A percentile compares a stretch with the other conserved stretches of the same genome.
phyloP scores from a whole-genome alignment of 345 rosid species.

The Streptanthus diversifolius region DNA sequence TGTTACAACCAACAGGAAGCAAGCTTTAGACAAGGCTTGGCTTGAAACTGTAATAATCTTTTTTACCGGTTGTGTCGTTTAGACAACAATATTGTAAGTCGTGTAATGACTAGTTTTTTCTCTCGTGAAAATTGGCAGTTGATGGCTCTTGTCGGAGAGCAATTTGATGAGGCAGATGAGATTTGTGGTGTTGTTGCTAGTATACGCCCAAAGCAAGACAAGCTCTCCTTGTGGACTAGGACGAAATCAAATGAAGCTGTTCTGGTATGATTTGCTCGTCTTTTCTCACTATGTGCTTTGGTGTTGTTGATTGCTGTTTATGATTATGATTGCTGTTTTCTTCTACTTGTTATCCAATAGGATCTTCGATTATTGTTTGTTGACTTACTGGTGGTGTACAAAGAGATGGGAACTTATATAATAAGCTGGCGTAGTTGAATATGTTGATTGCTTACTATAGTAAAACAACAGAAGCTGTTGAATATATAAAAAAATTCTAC shows the following conservation, averaged over 20 bases:
- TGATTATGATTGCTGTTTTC: neutral
- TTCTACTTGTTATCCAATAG: neutral
- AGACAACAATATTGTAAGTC: neutral
- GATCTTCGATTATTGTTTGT: neutral
- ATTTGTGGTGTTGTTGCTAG: constrained; percentile 94
- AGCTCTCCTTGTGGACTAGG: constrained; percentile 86
- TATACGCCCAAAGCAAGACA: constrained; percentile 80
- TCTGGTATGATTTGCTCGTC: constrained; percentile 46
- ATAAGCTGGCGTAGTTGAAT: neutral
- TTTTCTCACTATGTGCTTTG: neutral
- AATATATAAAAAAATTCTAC: neutral
- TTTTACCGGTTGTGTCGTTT: neutral
- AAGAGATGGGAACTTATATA: neutral
- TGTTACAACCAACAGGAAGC: constrained; percentile 47
- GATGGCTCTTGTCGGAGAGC: constrained; percentile 97
- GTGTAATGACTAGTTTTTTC: neutral
- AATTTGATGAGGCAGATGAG: constrained; percentile 84
- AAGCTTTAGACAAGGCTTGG: constrained; percentile 67
- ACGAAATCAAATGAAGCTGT: constrained; percentile 87
- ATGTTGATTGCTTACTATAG: neutral
- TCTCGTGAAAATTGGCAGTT: constrained; percentile 34
- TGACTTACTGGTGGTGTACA: neutral
- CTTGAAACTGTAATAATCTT: constrained; percentile 61
- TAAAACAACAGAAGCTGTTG: neutral
- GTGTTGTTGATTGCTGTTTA: neutral